These are phyloP conservation scores for Vanrija sp. DNA, from an alignment of 1,284 basidiomycete species.

Conservation along the genomic window DNA sequence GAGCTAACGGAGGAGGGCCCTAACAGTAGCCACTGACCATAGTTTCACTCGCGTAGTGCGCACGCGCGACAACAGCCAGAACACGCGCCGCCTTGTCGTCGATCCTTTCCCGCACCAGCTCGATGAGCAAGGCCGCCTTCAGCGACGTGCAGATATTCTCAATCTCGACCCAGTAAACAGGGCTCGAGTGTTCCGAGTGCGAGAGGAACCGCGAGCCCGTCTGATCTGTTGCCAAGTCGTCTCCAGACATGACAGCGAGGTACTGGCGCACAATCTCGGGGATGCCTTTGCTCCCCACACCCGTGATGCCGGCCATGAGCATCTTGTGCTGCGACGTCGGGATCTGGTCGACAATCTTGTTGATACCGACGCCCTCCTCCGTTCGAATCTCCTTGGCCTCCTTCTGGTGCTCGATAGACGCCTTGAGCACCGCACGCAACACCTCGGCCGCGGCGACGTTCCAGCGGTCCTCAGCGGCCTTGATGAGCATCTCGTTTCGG, in stretches of 20 bases:
- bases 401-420: constrained; percentile 63
- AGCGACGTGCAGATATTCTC: constrained; percentile 69
- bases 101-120: constrained; percentile 75
- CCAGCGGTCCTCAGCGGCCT: constrained; percentile 69
- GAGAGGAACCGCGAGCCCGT: constrained; percentile 57
- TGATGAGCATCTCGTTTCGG: constrained; percentile 76
- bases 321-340: constrained; percentile 21
- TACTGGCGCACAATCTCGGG: constrained; percentile 36
- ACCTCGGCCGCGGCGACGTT: constrained; percentile 70
- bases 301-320: constrained; percentile 31
- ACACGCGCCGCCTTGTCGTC: constrained; percentile 83
- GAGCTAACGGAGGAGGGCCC: background rate
- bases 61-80: constrained; percentile 71
- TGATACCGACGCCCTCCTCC: constrained; percentile 24
- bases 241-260: constrained; percentile 35
- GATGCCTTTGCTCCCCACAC: constrained; percentile 19
- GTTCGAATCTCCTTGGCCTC: constrained; percentile 50
- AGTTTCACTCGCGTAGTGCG: constrained; percentile 96
- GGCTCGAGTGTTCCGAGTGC: constrained; percentile 53
- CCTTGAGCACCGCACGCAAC: constrained; percentile 65
- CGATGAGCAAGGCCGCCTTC: constrained; percentile 69
- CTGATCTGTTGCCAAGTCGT: constrained; percentile 28
- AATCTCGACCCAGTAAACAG: constrained; percentile 68
- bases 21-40: constrained; percentile 57
- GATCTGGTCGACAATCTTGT: constrained; percentile 30